These are phyloP conservation scores for Rosa hybrid DNA, from an alignment of 331 rosid genomes.

Conservation along the genomic window DNA sequence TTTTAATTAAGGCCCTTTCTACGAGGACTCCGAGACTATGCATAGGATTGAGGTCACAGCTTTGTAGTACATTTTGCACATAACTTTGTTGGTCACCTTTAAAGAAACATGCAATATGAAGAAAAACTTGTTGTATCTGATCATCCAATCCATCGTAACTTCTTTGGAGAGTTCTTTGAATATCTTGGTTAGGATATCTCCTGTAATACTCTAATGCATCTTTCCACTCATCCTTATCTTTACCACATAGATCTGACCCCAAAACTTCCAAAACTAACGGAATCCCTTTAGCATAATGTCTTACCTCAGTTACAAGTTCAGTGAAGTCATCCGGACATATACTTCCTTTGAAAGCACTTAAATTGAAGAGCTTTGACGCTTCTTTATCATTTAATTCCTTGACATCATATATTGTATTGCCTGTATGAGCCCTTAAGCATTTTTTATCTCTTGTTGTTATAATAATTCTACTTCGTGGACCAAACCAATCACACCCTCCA, in stretches of 20 bases:
- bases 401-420: not conserved
- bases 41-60: not conserved
- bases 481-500: not conserved
- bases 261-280: constrained; percentile 12
- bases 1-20: constrained; percentile 2
- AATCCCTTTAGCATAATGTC: not conserved
- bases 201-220: not conserved
- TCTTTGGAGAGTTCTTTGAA: not conserved
- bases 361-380: not conserved
- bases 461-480: not conserved
- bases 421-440: not conserved
- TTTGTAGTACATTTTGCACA: not conserved
- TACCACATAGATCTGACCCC: not conserved
- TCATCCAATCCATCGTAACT: not conserved
- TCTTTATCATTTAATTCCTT: not conserved
- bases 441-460: constrained; percentile 9
- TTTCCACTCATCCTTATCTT: not conserved
- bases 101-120: constrained; percentile 10
- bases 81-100: not conserved
- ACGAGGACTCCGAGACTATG: not conserved
- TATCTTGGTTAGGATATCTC: not conserved
- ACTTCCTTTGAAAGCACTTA: not conserved
- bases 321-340: not conserved
- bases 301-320: not conserved
- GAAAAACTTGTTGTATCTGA: not conserved